phyloP scores from a whole-genome alignment of 2,329 filamentous ascomycete species.

The Chalara sp. region DNA sequence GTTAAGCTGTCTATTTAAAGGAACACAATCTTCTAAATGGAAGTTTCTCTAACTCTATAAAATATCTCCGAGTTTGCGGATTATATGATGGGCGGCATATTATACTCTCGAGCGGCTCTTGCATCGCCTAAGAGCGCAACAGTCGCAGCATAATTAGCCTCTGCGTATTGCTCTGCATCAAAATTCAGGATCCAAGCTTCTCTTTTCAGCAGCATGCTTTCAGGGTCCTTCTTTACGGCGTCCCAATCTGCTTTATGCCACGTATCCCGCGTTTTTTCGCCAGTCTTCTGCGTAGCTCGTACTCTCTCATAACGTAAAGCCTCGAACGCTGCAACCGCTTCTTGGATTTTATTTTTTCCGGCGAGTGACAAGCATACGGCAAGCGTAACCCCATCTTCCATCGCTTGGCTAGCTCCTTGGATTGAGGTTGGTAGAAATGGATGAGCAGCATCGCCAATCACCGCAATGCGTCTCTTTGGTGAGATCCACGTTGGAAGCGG shows the following conservation, averaged over 20 bases:
- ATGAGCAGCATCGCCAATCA: slow-evolving; percentile 34
- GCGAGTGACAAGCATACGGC: slow-evolving; percentile 25
- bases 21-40: too few relatives aligned
- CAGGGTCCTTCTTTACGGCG: slow-evolving; percentile 17
- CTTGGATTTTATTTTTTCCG: slow-evolving; percentile 14
- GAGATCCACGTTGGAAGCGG: slow-evolving; percentile 24
- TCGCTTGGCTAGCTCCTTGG: slow-evolving; percentile 31
- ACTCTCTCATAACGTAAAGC: slow-evolving; percentile 18
- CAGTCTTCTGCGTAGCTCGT: slow-evolving; percentile 18
- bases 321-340: slow-evolving; percentile 15
- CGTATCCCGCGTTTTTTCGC: slow-evolving; percentile 14
- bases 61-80: slow-evolving; percentile 1
- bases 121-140: slow-evolving; percentile 10
- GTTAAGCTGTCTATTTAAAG: background rate
- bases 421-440: slow-evolving; percentile 32
- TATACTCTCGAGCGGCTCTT: slow-evolving; percentile 8
- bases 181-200: slow-evolving; percentile 18
- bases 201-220: slow-evolving; percentile 13
- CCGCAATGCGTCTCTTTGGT: slow-evolving; percentile 21
- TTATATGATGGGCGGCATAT: slow-evolving; percentile 6
- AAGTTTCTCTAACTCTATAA: background rate
- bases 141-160: slow-evolving; percentile 15
- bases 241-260: slow-evolving; percentile 21
- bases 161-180: slow-evolving; percentile 19
- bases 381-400: slow-evolving; percentile 32